Evolutionary conservation across 2,329 filamentous ascomycete species (phyloP), one percentile per base, ranked within the genome.

Genomic region (Sporothrix dimorphospora): DNA sequence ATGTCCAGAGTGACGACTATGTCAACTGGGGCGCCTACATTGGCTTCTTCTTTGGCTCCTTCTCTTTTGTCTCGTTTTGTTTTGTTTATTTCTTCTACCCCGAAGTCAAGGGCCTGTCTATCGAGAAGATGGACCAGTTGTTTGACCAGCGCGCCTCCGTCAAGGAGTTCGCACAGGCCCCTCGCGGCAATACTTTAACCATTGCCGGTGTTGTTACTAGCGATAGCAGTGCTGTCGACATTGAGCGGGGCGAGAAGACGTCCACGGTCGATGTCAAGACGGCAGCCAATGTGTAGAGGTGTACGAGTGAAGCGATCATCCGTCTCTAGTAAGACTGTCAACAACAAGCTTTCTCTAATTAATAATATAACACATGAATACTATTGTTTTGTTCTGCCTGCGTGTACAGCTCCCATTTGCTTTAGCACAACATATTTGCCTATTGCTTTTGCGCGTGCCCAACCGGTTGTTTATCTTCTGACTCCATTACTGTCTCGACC

Each of bases 21-120:
- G 61, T 57, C 30, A 71, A 71, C 34, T 71, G 59, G 69, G 69
- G 69, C 16, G 68, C 68, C 24, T 70, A 70, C 45, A 71, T 55
- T 42, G 69, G 69, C 16, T 65, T 63, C 38, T 57, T 71, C 45
- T 70, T 71, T 11, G 70, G 70, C 34, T 66, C 70, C 3, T 66
- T 71, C 21, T 66, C 59, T 1, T 45, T 67, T 47, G 47, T 71
- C 7, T 19, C 57, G 4, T 57, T 71, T 67, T 6, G 42, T 27
- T 71, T 66, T 67, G 59, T 67, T 8, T 71, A 57, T 34, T 57
- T 71, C 12, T 71, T 67, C 38, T 71, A 71, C 21, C 57, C 49
- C 47, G 61, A 71, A 49, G 69, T 71, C 59, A 71, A 66, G 57
- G 57, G 70, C 9, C 34, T 66, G 14, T 63, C 57, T 7, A 63